Evolutionary conservation across 805 yeast genomes (phyloP).

Genomic region (Metschnikowia corniflorae): DNA sequence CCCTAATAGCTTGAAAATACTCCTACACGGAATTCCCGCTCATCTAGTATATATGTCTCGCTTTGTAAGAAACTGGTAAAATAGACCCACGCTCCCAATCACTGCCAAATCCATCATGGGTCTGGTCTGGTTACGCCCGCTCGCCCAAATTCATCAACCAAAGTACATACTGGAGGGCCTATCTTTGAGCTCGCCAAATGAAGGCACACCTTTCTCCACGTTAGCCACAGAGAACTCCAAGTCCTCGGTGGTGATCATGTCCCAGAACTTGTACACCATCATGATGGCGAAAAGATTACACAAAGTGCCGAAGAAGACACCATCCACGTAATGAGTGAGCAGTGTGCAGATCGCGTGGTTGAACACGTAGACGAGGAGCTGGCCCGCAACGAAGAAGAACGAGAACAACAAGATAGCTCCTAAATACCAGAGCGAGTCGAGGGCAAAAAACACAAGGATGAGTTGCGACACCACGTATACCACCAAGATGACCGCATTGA

Average conservation of each 20-base stretch:
- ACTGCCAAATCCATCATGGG: too few species aligned
- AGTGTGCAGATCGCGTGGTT: slow-evolving; percentile 63
- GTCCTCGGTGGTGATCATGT: slow-evolving; percentile 90
- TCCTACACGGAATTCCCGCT: too few species aligned
- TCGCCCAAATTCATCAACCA: too few species aligned
- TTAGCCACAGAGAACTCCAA: slow-evolving; percentile 78
- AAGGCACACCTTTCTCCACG: slow-evolving; percentile 36
- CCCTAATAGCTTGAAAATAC: too few species aligned
- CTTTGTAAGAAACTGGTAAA: too few species aligned
- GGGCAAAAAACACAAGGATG: slow-evolving; percentile 59
- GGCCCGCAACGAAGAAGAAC: slow-evolving; percentile 78
- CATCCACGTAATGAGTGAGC: slow-evolving; percentile 85
- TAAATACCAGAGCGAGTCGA: slow-evolving; percentile 81
- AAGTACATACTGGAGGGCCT: slow-evolving; percentile 23
- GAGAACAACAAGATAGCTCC: slow-evolving; percentile 76
- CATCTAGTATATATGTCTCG: too few species aligned
- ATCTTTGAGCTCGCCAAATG: slow-evolving; percentile 31
- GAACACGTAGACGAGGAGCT: slow-evolving; percentile 67
- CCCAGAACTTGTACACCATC: slow-evolving; percentile 98
- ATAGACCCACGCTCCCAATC: too few species aligned
- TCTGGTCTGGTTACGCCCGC: too few species aligned
- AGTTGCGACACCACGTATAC: slow-evolving; percentile 66
- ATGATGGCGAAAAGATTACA: slow-evolving; percentile 78
- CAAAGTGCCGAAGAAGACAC: slow-evolving; percentile 77
- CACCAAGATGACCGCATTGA: slow-evolving; percentile 65